Evolutionary conservation across 2,329 filamentous ascomycete genomes (phyloP), one percentile per base, ranked within the genome.

Genomic region (Calonectria henricotiae): DNA sequence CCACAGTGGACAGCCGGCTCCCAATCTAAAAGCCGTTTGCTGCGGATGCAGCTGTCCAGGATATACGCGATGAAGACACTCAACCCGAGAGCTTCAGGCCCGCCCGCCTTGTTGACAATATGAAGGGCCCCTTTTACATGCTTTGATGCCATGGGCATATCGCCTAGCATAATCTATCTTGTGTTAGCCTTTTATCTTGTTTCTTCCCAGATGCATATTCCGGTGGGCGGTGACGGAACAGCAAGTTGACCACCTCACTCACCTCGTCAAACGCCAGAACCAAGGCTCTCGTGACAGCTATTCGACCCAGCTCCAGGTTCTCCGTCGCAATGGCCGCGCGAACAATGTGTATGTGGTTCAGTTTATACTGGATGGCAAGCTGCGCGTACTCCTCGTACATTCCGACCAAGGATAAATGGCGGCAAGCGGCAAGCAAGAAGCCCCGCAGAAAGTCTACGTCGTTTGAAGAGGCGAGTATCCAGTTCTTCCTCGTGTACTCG

Each of bases 231-330:
- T 7, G 4, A 15, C 13, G n/a, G n/a, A 32, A 25, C n/a, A n/a
- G n/a, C n/a, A n/a, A n/a, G n/a, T n/a, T n/a, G n/a, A n/a, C n/a
- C n/a, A n/a, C n/a, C n/a, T n/a, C n/a, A 0, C 64, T 58, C 23
- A 73, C 71, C 65, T 73, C 71, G 9, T 73, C 71, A 2, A 73
- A 55, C 1, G 55, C 43, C 3, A 73, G 46, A 27, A 73, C 71
- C 37, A 73, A 35, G 6, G 71, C 71, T 17, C 51, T 70, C 4
- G 67, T 66, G 17, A 73, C 64, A 5, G 70, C 70, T 11, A 27
- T 30, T 7, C 70, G 62, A 1, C 49, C 58, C 20, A 44, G 49
- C 20, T 25, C 43, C 13, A 30, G 55, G 4, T 43, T 51, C 6
- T 23, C 35, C 6, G 27, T 20, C 8, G 20, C 46, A 41, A 73